These are phyloP conservation scores for Carpinus viminea DNA, from an alignment of 306 rosid species.

Conservation along the genomic window DNA sequence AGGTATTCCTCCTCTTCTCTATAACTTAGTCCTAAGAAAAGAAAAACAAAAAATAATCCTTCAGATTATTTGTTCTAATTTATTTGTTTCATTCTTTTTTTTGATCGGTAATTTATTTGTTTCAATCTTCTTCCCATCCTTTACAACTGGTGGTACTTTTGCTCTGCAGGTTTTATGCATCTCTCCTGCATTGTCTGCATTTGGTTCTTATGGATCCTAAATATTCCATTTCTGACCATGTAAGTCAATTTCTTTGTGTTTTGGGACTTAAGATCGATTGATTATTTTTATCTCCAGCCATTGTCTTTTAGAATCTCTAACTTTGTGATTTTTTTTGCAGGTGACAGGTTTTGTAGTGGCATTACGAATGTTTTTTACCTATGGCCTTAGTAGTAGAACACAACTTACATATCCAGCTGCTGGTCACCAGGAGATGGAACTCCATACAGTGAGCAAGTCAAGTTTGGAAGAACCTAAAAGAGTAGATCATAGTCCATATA, in stretches of 20 bases:
- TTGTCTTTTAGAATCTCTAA: slow-evolving; percentile 26
- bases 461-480: slow-evolving; percentile 50
- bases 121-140: slow-evolving; percentile 15
- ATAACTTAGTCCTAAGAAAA: slow-evolving; percentile 21
- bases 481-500: slow-evolving; percentile 48
- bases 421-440: slow-evolving; percentile 47
- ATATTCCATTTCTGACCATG: slow-evolving; percentile 80
- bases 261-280: slow-evolving; percentile 8
- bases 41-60: slow-evolving; percentile 2
- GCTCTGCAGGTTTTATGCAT: slow-evolving; percentile 73
- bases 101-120: slow-evolving; percentile 2
- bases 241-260: slow-evolving; percentile 42
- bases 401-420: slow-evolving; percentile 33
- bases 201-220: slow-evolving; percentile 67
- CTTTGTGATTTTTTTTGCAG: slow-evolving; percentile 38
- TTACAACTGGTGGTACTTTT: slow-evolving; percentile 29
- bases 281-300: slow-evolving; percentile 10
- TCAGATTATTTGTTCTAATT: slow-evolving; percentile 17
- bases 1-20: slow-evolving; percentile 44
- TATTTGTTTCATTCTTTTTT: background rate
- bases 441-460: slow-evolving; percentile 25
- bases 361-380: slow-evolving; percentile 66
- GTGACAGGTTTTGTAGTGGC: slow-evolving; percentile 83
- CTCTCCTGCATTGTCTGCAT: slow-evolving; percentile 76
- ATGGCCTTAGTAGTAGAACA: slow-evolving; percentile 58